Evolutionary conservation across 2,329 filamentous ascomycete species (phyloP), one percentile per base, ranked within the genome.

Genomic region (Claviceps sp.): DNA sequence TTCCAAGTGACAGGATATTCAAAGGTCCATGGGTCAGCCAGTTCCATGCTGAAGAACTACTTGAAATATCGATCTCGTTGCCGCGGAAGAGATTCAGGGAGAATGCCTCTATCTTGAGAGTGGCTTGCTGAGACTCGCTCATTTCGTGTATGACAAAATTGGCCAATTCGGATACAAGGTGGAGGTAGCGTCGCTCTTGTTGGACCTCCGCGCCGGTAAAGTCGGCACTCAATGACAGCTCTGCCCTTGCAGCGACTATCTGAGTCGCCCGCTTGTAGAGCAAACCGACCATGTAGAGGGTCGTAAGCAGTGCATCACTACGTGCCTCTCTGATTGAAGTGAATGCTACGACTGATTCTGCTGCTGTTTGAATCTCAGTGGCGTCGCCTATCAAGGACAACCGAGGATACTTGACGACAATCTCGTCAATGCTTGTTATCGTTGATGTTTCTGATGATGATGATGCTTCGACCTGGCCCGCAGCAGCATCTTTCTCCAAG

Each of bases 191-290:
- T 8, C 63, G 59, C 36, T 65, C 64, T 8, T 62, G 57, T 7
- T 59, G 54, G 8, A 53, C 56, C 11, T 66, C 61, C 2, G 54
- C 50, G 1, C 55, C 59, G 13, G 52, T 47, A 39, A 71, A 66
- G 44, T 66, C 64, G 13, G 62, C 59, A 23, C 64, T 66, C 11
- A 71, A 56, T 11, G 53, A 56, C 17, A 71, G 60, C 22, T 54
- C 51, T 7, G 53, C 56, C 5, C 53, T 53, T 34, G 57, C 55
- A 14, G 53, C 52, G 4, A 9, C 56, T 6, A 55, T 49, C 39
- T 62, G 64, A 1, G 69, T 71, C 4, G 68, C 66, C 17, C 66
- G 64, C 7, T 66, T 65, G 55, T 75, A 76, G 2, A 77, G 62
- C 20, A 64, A 59, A 14, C 66, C 62, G 11, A 67, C 62, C 9